phyloP scores from a whole-genome alignment of 2,329 filamentous ascomycete species.

The Chrysoporthe austroafricana region DNA sequence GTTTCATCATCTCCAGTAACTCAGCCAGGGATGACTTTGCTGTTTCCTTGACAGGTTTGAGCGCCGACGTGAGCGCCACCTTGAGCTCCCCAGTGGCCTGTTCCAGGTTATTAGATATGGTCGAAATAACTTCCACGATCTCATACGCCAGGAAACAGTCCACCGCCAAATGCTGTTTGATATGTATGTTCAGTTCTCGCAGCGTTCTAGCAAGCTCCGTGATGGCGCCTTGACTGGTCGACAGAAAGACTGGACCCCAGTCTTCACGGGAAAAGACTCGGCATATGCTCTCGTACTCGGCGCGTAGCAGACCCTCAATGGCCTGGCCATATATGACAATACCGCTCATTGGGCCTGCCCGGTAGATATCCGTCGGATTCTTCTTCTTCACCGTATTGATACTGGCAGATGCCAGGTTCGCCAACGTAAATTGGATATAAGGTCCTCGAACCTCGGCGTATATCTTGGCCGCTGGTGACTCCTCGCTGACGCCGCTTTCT shows the following conservation, averaged over 20 bases:
- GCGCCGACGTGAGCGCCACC: slow-evolving; percentile 76
- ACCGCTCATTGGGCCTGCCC: slow-evolving; percentile 78
- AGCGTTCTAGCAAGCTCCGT: slow-evolving; percentile 84
- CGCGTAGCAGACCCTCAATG: slow-evolving; percentile 82
- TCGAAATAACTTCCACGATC: slow-evolving; percentile 86
- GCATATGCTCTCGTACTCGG: slow-evolving; percentile 90
- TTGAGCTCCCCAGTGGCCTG: slow-evolving; percentile 85
- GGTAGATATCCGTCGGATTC: slow-evolving; percentile 81
- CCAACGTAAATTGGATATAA: slow-evolving; percentile 80
- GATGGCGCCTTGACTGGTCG: slow-evolving; percentile 77
- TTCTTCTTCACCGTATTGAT: slow-evolving; percentile 82
- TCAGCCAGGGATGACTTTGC: slow-evolving; percentile 84
- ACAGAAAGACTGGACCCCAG: slow-evolving; percentile 77
- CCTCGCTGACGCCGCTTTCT: slow-evolving; percentile 52
- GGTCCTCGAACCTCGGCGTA: slow-evolving; percentile 86
- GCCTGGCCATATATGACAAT: slow-evolving; percentile 87
- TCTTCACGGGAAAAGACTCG: slow-evolving; percentile 85
- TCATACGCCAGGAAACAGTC: slow-evolving; percentile 97
- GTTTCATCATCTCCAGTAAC: slow-evolving; percentile 80
- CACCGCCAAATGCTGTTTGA: slow-evolving; percentile 81
- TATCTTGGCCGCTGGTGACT: slow-evolving; percentile 76
- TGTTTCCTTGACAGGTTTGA: slow-evolving; percentile 90
- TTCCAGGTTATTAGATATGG: slow-evolving; percentile 78
- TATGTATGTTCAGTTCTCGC: slow-evolving; percentile 85
- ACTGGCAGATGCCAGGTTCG: slow-evolving; percentile 86